phyloP scores from a whole-genome alignment of 306 rosid genomes.

The Castanea mollissima region DNA sequence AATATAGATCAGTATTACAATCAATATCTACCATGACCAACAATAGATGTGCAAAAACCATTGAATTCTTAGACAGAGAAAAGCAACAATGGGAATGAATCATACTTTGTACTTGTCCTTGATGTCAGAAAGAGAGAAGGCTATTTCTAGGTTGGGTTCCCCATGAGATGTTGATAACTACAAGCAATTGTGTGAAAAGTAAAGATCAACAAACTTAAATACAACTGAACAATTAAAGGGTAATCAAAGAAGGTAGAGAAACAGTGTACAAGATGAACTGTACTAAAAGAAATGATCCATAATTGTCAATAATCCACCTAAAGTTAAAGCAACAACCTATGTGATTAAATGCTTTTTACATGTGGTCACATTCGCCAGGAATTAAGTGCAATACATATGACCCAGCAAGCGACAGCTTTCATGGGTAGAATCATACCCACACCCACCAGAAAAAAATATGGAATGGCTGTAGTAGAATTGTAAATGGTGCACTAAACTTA shows the following conservation, averaged over 20 bases:
- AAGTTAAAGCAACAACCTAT: background rate
- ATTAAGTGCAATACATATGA: background rate
- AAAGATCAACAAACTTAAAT: background rate
- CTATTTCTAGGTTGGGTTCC: conserved; percentile 28
- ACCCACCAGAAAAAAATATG: background rate
- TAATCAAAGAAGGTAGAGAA: background rate
- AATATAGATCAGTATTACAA: background rate
- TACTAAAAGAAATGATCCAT: background rate
- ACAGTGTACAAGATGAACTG: background rate
- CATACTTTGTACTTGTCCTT: conserved; percentile 63
- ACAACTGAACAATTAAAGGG: conserved; percentile 4
- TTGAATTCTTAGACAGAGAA: background rate
- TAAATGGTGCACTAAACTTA: background rate
- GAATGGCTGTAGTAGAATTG: background rate
- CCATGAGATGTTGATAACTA: conserved; percentile 37
- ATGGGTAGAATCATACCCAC: background rate
- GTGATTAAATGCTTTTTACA: background rate
- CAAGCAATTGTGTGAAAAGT: conserved; percentile 23
- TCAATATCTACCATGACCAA: background rate
- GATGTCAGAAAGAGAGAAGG: conserved; percentile 52
- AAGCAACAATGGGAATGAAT: background rate
- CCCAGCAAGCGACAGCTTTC: background rate
- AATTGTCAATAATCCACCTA: background rate
- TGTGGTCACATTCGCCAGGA: background rate
- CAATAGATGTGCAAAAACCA: conserved; percentile 12